Evolutionary conservation across 2,329 filamentous ascomycete species (phyloP).

Genomic region (Fusarium oligoseptatum): DNA sequence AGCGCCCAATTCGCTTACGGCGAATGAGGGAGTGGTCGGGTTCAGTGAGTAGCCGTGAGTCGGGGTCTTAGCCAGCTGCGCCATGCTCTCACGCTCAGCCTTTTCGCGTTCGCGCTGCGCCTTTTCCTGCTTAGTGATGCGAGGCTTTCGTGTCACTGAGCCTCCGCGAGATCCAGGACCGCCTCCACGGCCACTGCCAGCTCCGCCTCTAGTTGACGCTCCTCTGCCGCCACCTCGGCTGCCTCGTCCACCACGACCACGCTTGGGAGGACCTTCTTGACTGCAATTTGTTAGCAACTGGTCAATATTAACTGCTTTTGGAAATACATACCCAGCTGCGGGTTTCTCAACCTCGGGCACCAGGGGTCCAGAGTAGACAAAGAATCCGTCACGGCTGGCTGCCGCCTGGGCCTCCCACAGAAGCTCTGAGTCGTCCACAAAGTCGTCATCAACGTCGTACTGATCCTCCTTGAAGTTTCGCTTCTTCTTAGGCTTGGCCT

Average conservation of each 20-base stretch:
- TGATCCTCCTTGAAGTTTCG: constrained; percentile 85
- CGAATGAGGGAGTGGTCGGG: constrained; percentile 53
- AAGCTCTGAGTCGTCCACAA: constrained; percentile 93
- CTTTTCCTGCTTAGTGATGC: constrained; percentile 88
- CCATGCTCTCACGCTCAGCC: constrained; percentile 74
- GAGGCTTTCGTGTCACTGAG: constrained; percentile 81
- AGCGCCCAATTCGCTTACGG: constrained; percentile 54
- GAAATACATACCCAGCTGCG: constrained; percentile 62
- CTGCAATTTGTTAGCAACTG: constrained; percentile 62
- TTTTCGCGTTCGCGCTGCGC: constrained; percentile 86
- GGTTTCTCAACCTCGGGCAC: constrained; percentile 88
- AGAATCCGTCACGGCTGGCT: constrained; percentile 95
- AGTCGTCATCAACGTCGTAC: constrained; percentile 86
- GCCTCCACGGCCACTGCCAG: constrained; percentile 60
- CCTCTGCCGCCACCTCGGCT: constrained; percentile 70
- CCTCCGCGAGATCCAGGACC: constrained; percentile 82
- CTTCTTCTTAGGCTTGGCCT: constrained; percentile 80
- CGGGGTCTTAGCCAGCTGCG: constrained; percentile 55
- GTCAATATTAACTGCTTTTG: neutral
- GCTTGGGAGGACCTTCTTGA: constrained; percentile 79
- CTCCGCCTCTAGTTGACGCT: constrained; percentile 69
- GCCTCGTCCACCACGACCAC: constrained; percentile 68
- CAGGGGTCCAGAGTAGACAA: constrained; percentile 94
- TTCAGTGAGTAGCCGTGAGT: constrained; percentile 55
- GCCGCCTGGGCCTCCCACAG: constrained; percentile 96